Evolutionary conservation across 768 basidiomycete genomes (phyloP).

Genomic region (Inosperma sp.): DNA sequence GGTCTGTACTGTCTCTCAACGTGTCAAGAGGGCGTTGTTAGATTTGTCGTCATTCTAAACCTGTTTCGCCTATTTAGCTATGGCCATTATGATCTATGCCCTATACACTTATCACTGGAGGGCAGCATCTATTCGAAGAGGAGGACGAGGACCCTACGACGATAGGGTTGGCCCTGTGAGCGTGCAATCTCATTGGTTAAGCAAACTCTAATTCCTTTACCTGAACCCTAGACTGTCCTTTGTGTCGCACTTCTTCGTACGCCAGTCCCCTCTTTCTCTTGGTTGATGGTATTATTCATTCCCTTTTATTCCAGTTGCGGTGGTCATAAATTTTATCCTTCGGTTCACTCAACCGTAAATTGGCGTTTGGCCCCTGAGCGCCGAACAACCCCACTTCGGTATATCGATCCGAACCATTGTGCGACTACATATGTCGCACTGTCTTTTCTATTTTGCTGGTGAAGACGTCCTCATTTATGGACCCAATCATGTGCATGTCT

Average conservation of each 20-base stretch:
- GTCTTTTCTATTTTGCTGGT: no score
- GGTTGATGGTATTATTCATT: constrained; percentile 8
- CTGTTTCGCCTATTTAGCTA: constrained; percentile 47
- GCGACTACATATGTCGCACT: no score
- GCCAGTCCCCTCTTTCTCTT: constrained; percentile 17
- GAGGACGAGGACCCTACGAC: constrained; percentile 93
- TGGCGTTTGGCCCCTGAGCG: neutral
- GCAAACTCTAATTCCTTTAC: constrained; percentile 8
- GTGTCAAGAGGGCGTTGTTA: neutral
- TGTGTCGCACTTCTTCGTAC: constrained; percentile 77
- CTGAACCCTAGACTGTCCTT: constrained; percentile 58
- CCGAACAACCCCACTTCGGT: neutral
- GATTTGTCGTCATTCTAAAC: neutral
- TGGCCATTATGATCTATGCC: constrained; percentile 97
- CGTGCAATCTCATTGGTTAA: constrained; percentile 20
- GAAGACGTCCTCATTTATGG: no score
- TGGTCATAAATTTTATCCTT: constrained; percentile 80
- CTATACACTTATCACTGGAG: constrained; percentile 96
- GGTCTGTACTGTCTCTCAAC: constrained; percentile 42
- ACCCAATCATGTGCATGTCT: no score
- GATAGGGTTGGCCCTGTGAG: constrained; percentile 92
- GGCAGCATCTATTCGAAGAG: constrained; percentile 84
- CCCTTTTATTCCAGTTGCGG: constrained; percentile 52
- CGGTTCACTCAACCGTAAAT: constrained; percentile 54
- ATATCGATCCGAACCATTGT: no score